phyloP scores from a whole-genome alignment of 2,329 filamentous ascomycete genomes.

The Pyrenochaeta sp. region DNA sequence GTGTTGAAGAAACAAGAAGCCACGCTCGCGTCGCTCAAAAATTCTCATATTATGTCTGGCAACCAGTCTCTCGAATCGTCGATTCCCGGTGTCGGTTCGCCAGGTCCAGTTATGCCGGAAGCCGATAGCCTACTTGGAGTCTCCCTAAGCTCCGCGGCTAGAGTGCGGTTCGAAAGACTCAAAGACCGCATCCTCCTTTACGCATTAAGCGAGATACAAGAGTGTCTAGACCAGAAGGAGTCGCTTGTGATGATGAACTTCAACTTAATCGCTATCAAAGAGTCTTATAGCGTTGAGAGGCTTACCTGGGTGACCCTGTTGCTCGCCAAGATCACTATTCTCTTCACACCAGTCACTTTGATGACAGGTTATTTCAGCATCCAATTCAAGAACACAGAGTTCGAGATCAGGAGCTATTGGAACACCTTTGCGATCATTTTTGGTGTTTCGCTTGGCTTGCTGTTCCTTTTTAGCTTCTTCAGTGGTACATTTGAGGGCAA shows the following conservation, averaged over 20 bases:
- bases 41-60: conserved; percentile 49
- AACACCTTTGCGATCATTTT: conserved; percentile 70
- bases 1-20: conserved; percentile 58
- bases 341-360: conserved; percentile 77
- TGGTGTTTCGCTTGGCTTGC: conserved; percentile 62
- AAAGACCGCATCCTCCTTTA: conserved; percentile 66
- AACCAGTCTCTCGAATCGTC: conserved; percentile 40
- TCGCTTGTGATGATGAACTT: conserved; percentile 76
- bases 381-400: conserved; percentile 67
- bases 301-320: conserved; percentile 76
- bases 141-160: conserved; percentile 57
- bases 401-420: conserved; percentile 72
- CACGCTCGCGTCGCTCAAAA: conserved; percentile 54
- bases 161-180: conserved; percentile 66
- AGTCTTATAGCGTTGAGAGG: conserved; percentile 74
- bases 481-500: conserved; percentile 65
- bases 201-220: conserved; percentile 67
- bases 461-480: conserved; percentile 65
- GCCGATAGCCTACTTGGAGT: conserved; percentile 54
- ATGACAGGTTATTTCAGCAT: conserved; percentile 79
- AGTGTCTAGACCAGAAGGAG: conserved; percentile 73
- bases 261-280: conserved; percentile 77
- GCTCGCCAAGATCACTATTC: conserved; percentile 75
- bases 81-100: conserved; percentile 18
- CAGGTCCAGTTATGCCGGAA: conserved; percentile 38